Evolutionary conservation across 305 asterid genomes (phyloP).

Genomic region (Fraxinus sp.): DNA sequence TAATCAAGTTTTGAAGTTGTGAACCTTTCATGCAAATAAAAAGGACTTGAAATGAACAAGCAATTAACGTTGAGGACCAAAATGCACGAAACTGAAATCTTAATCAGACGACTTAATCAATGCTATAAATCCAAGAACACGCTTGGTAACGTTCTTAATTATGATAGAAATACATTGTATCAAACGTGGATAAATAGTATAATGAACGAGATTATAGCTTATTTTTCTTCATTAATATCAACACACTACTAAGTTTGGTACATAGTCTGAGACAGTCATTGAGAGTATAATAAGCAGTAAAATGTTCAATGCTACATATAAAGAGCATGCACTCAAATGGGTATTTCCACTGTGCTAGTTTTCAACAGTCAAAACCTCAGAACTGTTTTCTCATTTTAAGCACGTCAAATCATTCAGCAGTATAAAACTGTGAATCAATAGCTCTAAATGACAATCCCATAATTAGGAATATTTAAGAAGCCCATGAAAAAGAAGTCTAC

Average conservation of each 20-base stretch:
- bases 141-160: not conserved
- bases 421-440: not conserved
- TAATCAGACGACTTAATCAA: not conserved
- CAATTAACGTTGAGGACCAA: not conserved
- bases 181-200: not conserved
- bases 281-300: not conserved
- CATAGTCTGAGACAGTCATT: not conserved
- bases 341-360: not conserved
- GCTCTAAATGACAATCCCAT: not conserved
- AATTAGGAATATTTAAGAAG: not conserved
- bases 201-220: not conserved
- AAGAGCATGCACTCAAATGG: not conserved
- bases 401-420: not conserved
- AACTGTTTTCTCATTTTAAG: not conserved
- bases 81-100: not conserved
- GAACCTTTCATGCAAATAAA: not conserved
- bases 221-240: not conserved
- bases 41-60: not conserved
- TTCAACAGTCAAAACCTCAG: not conserved
- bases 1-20: not conserved
- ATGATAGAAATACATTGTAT: not conserved
- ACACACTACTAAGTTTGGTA: not conserved
- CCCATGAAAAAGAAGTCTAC: not conserved
- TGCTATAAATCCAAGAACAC: not conserved
- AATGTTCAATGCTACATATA: not conserved